Conservation (phyloP, 345 rosid genomes). For the Hirschfeldia incana region DNA sequence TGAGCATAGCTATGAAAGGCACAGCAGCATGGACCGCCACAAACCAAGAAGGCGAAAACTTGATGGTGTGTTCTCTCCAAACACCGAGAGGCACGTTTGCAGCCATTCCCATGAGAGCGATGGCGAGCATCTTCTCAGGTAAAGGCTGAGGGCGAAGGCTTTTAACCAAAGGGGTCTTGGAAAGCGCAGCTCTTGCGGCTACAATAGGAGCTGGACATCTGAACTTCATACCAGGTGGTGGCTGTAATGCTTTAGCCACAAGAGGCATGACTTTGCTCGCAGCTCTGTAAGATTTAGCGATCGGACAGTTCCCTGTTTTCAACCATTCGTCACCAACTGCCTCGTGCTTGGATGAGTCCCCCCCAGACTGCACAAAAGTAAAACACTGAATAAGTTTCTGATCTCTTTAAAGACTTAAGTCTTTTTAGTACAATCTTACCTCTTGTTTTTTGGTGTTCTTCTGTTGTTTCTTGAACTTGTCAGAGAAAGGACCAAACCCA, state of each 20-base stretch:
- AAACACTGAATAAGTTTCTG: neutral
- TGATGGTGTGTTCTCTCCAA: slow-evolving; percentile 86
- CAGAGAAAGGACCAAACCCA: slow-evolving; percentile 64
- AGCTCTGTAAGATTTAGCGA: slow-evolving; percentile 85
- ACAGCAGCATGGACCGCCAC: slow-evolving; percentile 90
- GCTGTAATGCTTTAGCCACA: slow-evolving; percentile 60
- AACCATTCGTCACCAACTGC: slow-evolving; percentile 78
- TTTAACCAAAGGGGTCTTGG: slow-evolving; percentile 69
- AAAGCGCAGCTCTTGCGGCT: slow-evolving; percentile 85
- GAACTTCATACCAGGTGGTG: slow-evolving; percentile 62
- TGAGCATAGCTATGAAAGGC: slow-evolving; percentile 86
- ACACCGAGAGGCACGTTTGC: slow-evolving; percentile 77
- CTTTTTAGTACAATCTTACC: slow-evolving; percentile 44
- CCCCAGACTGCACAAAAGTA: slow-evolving; percentile 49
- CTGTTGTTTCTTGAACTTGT: slow-evolving; percentile 48
- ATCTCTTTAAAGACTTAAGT: neutral
- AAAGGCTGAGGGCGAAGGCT: slow-evolving; percentile 81
- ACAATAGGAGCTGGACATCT: slow-evolving; percentile 81
- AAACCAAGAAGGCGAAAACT: slow-evolving; percentile 84
- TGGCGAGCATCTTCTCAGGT: slow-evolving; percentile 77
- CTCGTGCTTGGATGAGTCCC: slow-evolving; percentile 59
- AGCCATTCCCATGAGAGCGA: slow-evolving; percentile 87
- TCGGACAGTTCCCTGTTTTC: slow-evolving; percentile 79
- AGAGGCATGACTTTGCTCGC: slow-evolving; percentile 72
- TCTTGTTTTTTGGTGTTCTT: slow-evolving; percentile 60